A percentile compares a stretch with the other conserved stretches of the same genome.
Evolutionary conservation across 2,329 filamentous ascomycete species (phyloP).

Genomic region (Dothideomycetes sp.): DNA sequence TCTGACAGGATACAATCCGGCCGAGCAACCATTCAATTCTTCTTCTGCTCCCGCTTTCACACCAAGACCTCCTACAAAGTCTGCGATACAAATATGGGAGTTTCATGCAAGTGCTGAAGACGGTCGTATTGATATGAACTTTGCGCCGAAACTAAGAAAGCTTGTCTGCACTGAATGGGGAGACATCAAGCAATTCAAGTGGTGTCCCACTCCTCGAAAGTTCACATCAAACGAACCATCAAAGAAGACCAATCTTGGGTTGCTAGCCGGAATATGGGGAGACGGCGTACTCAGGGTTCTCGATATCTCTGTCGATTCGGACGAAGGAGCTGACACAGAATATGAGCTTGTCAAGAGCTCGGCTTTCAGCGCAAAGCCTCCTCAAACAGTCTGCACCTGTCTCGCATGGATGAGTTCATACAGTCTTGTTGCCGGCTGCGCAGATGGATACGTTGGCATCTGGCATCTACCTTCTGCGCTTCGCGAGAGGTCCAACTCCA

Average conservation of each 20-base stretch:
- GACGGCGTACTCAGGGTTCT: conserved; percentile 49
- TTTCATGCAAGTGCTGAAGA: conserved; percentile 33
- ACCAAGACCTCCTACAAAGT: conserved; percentile 39
- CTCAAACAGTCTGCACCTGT: conserved; percentile 46
- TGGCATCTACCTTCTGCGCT: conserved; percentile 37
- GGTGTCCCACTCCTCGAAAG: conserved; percentile 42
- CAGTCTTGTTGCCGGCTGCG: conserved; percentile 46
- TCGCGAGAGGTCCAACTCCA: conserved; percentile 28
- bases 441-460: conserved; percentile 48
- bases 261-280: conserved; percentile 49
- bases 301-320: conserved; percentile 33
- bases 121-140: conserved; percentile 35
- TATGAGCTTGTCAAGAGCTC: conserved; percentile 37
- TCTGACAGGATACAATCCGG: conserved; percentile 24
- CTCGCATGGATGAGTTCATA: conserved; percentile 49
- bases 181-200: conserved; percentile 44
- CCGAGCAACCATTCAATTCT: conserved; percentile 26
- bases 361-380: conserved; percentile 42
- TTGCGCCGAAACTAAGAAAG: conserved; percentile 37
- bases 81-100: conserved; percentile 51
- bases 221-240: conserved; percentile 25
- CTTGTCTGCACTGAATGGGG: conserved; percentile 52
- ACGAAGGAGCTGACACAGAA: conserved; percentile 15
- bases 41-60: conserved; percentile 40
- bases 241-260: conserved; percentile 34